Evolutionary conservation across 352 stramenopile genomes (phyloP), one percentile per base, ranked within the genome.

Genomic region (Phytophthora fragariaefolia): DNA sequence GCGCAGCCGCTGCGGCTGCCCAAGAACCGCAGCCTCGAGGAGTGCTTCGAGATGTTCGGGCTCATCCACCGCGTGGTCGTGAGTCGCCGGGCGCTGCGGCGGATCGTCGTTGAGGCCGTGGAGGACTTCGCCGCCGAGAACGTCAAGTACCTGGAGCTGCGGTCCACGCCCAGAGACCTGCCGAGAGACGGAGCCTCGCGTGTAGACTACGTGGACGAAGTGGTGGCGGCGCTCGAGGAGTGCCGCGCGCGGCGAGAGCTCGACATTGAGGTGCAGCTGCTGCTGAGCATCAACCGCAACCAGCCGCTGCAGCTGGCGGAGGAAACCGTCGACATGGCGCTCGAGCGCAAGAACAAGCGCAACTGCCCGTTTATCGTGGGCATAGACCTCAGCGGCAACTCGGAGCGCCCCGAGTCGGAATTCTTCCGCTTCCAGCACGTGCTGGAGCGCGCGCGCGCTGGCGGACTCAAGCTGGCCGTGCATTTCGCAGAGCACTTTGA

Each of bases 401-500:
- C 90, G 45, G 75, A 90, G 46, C 77, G 69, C 13, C 82, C 83
- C 7, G 79, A 93, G 47, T 93, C 87, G 26, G 80, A 96, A 63
- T 98, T 98, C 69, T 53, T 79, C 57, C 76, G 87, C 48, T 98
- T 97, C 66, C 77, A 93, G 68, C 57, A 79, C 10, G 60, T 84
- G 2, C 85, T 98, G 27, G 62, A 91, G 30, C 72, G 68, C 30
- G 93, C 92, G 30, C 77, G 91, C 57, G 52, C 74, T 2, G 73
- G 79, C 7, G 90, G 89, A 4, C 77, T 98, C 17, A 92, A 92
- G 61, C 69, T 98, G 22, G 90, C 93, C 10, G 73, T 98, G 47
- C 96, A 98, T 71, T 98, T 96, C 76, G 96, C 92, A 2, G 94
- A 98, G 73, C 81, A 98, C 42, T 90, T 88, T 57, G 84, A 94